These are phyloP conservation scores for Arbutus unedo DNA, from an alignment of 148 eudicot species.

Conservation along the genomic window DNA sequence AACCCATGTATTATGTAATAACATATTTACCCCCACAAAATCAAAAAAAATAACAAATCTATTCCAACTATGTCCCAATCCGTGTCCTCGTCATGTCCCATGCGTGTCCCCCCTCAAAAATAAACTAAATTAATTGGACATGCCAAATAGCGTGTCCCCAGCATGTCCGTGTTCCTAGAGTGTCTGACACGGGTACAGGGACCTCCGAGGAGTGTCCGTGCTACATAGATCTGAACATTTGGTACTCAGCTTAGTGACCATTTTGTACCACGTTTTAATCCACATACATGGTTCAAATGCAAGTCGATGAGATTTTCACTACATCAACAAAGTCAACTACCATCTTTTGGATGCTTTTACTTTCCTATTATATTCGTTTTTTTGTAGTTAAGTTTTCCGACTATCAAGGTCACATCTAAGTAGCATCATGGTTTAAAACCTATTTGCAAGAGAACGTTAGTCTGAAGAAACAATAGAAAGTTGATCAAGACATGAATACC, in stretches of 20 bases:
- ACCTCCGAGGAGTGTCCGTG: too few relatives aligned
- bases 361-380: neutral
- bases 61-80: too few relatives aligned
- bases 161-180: too few relatives aligned
- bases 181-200: too few relatives aligned
- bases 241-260: neutral
- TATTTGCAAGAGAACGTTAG: neutral
- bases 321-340: neutral
- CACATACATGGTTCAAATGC: neutral
- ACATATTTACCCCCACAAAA: too few relatives aligned
- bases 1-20: too few relatives aligned
- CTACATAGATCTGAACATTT: neutral
- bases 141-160: too few relatives aligned
- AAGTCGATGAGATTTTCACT: neutral
- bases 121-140: too few relatives aligned
- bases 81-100: too few relatives aligned
- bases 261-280: neutral
- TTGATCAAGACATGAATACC: slow-evolving; percentile 35
- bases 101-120: too few relatives aligned
- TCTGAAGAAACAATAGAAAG: neutral
- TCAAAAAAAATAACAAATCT: too few relatives aligned
- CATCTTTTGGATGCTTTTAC: neutral
- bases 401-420: neutral
- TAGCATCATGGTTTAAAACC: neutral
- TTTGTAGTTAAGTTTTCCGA: neutral